Conservation (phyloP, 208 protist genomes). For the Herpetomonas tarakana region DNA sequence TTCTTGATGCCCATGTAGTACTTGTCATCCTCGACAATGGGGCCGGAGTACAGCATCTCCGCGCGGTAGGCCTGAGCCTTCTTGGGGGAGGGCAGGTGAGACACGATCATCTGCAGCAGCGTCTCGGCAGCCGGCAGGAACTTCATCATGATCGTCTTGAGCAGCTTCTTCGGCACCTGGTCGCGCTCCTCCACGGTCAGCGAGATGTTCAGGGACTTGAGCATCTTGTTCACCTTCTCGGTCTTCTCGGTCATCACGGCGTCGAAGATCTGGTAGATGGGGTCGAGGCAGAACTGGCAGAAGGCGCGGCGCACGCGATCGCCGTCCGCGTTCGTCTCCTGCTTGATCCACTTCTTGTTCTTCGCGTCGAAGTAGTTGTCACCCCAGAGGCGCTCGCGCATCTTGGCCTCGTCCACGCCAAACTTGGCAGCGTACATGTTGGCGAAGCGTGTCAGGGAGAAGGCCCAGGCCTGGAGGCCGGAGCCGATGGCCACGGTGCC, state of each 20-base stretch:
- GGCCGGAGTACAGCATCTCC: slow-evolving; percentile 97
- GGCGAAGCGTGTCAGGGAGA: slow-evolving; percentile 95
- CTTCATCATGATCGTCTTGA: slow-evolving; percentile 98
- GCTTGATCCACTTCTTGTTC: slow-evolving; percentile 80
- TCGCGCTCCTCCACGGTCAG: slow-evolving; percentile 92
- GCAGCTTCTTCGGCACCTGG: slow-evolving; percentile 90
- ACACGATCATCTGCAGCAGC: slow-evolving; percentile 98
- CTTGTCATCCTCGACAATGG: slow-evolving; percentile 90
- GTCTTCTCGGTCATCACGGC: slow-evolving; percentile 95
- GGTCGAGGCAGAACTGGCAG: slow-evolving; percentile 98
- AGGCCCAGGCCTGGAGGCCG: slow-evolving; percentile 99
- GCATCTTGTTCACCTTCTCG: slow-evolving; percentile 94
- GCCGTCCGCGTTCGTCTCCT: slow-evolving; percentile 56
- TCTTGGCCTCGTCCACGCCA: slow-evolving; percentile 80
- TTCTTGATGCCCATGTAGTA: slow-evolving; percentile 89
- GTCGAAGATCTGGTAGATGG: slow-evolving; percentile 97
- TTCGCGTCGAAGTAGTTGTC: slow-evolving; percentile 97
- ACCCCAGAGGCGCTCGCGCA: slow-evolving; percentile 96
- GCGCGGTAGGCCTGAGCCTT: slow-evolving; percentile 96
- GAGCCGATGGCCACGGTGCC: slow-evolving; percentile 98
- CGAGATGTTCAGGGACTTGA: slow-evolving; percentile 90
- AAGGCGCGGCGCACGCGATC: slow-evolving; percentile 80
- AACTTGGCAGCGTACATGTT: slow-evolving; percentile 94
- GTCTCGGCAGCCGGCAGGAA: slow-evolving; percentile 97
- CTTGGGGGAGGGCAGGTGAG: slow-evolving; percentile 97